Percentiles rank a stretch among this genome's conserved stretches.
Evolutionary conservation across 2,329 filamentous ascomycete species (phyloP).

Genomic region (Calonectria pauciramosa): DNA sequence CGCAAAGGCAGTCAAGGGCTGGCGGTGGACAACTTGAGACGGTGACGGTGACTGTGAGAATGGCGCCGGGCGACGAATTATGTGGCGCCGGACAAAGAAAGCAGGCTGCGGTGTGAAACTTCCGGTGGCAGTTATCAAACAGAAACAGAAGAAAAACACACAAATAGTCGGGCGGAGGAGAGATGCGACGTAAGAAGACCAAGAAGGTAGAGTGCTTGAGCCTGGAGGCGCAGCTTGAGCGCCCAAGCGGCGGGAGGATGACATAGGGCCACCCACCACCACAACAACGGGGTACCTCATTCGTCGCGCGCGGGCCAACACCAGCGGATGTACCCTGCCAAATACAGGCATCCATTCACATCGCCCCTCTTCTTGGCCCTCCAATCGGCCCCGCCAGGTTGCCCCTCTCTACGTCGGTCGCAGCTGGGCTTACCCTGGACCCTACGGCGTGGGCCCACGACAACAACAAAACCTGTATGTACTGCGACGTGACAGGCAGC

Average conservation of each 20-base stretch:
- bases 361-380: constrained; percentile 27
- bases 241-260: constrained; percentile 38
- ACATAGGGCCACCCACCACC: constrained; percentile 35
- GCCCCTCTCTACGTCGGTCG: constrained; percentile 45
- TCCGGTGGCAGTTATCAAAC: constrained; percentile 26
- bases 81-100: constrained; percentile 11
- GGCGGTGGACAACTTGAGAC: constrained; percentile 23
- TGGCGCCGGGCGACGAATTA: not conserved
- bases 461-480: constrained; percentile 25
- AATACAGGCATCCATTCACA: constrained; percentile 18
- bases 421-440: constrained; percentile 28
- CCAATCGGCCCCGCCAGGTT: constrained; percentile 44
- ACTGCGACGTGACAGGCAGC: not conserved
- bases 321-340: constrained; percentile 13
- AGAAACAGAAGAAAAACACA: constrained; percentile 30
- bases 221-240: constrained; percentile 43
- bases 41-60: not conserved
- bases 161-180: constrained; percentile 31
- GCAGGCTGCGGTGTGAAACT: constrained; percentile 19
- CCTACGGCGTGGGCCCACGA: constrained; percentile 20
- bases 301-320: constrained; percentile 5
- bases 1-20: constrained; percentile 37
- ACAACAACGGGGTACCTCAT: constrained; percentile 24
- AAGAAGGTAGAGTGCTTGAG: constrained; percentile 33
- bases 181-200: constrained; percentile 41